Evolutionary conservation across 306 rosid species (phyloP).

Genomic region (Fagus sylvatica): DNA sequence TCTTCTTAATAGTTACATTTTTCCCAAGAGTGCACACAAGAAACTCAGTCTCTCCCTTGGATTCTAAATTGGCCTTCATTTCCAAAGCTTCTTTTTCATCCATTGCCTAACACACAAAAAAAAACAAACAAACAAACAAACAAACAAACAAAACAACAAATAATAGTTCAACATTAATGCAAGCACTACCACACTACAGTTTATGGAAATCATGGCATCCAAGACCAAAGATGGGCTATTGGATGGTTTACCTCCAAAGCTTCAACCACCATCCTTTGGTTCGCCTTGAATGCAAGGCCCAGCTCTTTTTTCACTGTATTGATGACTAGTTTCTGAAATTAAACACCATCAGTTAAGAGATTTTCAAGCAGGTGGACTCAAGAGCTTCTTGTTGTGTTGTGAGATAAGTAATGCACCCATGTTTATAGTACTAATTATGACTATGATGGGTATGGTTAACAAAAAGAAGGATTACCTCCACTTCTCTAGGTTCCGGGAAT

Average conservation of each 20-base stretch:
- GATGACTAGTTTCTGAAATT: constrained; percentile 82
- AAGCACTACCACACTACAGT: background rate
- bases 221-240: constrained; percentile 9
- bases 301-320: constrained; percentile 76
- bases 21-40: constrained; percentile 71
- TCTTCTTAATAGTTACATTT: constrained; percentile 57
- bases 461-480: constrained; percentile 57
- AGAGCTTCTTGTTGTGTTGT: background rate
- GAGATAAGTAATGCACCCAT: constrained; percentile 10
- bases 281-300: constrained; percentile 87
- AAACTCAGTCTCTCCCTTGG: constrained; percentile 75
- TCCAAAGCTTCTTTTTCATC: constrained; percentile 78
- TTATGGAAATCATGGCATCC: background rate
- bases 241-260: constrained; percentile 76
- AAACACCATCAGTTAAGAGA: constrained; percentile 33
- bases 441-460: background rate
- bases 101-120: constrained; percentile 61
- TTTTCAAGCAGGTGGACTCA: no score
- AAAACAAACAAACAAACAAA: background rate
- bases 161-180: constrained; percentile 20
- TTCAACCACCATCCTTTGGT: constrained; percentile 80
- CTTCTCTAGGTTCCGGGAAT: constrained; percentile 88
- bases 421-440: constrained; percentile 11
- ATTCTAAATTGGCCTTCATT: constrained; percentile 71
- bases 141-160: background rate